Evolutionary conservation across 2,329 filamentous ascomycete genomes (phyloP), one percentile per base, ranked within the genome.

Genomic region (Cucurbitaria berberidis): DNA sequence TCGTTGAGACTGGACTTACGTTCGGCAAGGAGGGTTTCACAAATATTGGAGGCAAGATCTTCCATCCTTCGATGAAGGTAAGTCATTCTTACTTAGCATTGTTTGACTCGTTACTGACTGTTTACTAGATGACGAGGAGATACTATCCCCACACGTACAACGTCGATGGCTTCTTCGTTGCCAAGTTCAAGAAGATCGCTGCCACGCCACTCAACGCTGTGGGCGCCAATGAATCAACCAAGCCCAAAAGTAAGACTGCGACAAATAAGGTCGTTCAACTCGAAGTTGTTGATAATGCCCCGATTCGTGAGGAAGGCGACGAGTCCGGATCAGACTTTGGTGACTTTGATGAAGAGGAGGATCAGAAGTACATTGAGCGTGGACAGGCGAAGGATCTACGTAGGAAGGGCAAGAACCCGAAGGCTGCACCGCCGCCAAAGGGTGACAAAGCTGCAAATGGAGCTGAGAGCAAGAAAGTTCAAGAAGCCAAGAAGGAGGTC

Each of bases 141-240:
- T 74, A 74, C 59, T 74, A 74, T 51, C 69, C 70, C 1, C 71
- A 74, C 59, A 67, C 70, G 7, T 73, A 71, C 68, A 74, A 74
- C 48, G 92, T 99, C 29, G 95, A 98, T 74, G 95, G 95, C 60
- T 99, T 99, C 86, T 99, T 92, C 74, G 95, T 99, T 57, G 91
- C 92, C 69, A 99, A 99, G 77, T 89, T 99, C 78, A 93, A 96
- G 78, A 99, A 99, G 83, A 86, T 86, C 15, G 93, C 86, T 0
- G 89, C 91, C 3, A 90, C 89, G 35, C 88, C 90, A 1, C 78
- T 82, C 51, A 85, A 84, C 48, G 81, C 83, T 2, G 78, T 83
- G 8, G 69, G 69, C 19, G 65, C 59, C 24, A 61, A 57, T 36
- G 62, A 62, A 34, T 51, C 57, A 68, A 50, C 59, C 71, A 47